Base-by-base conservation (phyloP, 768 basidiomycete genomes). In the Trametes gibbosa region DNA sequence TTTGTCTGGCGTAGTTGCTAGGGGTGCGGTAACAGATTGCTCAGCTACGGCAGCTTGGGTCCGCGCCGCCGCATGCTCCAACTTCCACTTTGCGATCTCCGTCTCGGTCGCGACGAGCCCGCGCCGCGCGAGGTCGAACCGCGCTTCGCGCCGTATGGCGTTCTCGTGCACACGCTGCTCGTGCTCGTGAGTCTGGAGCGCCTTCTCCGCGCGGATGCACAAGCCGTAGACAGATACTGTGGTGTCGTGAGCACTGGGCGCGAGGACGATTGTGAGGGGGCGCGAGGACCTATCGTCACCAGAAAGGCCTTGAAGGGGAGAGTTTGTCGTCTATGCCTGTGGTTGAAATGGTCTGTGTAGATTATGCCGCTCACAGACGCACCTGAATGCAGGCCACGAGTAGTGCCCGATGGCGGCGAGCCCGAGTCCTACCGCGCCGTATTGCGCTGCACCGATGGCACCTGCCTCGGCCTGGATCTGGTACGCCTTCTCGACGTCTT, bases 71-170 rank as follows among this genome's bases (percentile, higher is more conserved):
- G 52, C 53, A 24, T 41, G 58, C 9, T 78, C 75, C 56, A 76
- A 81, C 68, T 81, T 87, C 92, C 92, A 95, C 69, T 84, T 85
- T 32, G 84, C 78, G 32, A 95, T 94, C 62, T 89, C 91, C 9
- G 88, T 84, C 72, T 95, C 92, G 7, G 92, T 93, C 2, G 84
- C 84, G 53, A 95, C 81, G 43, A 89, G 75, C 24, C 92, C 92
- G 59, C 83, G 82, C 39, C 84, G 79, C 17, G 87, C 84, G 47
- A 95, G 80, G 55, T 91, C 90, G 34, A 86, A 76, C 41, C 88
- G 79, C 10, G 92, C 92, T 70, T 90, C 79, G 51, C 83, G 79
- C 37, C 92, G 84, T 39, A 94, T 73, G 14, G 78, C 73, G 62
- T 87, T 84, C 69, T 95, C 91, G 56, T 83, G 79, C 58, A 76